phyloP scores from a whole-genome alignment of 768 basidiomycete species.

The Rhodosporidiobolus odoratus region DNA sequence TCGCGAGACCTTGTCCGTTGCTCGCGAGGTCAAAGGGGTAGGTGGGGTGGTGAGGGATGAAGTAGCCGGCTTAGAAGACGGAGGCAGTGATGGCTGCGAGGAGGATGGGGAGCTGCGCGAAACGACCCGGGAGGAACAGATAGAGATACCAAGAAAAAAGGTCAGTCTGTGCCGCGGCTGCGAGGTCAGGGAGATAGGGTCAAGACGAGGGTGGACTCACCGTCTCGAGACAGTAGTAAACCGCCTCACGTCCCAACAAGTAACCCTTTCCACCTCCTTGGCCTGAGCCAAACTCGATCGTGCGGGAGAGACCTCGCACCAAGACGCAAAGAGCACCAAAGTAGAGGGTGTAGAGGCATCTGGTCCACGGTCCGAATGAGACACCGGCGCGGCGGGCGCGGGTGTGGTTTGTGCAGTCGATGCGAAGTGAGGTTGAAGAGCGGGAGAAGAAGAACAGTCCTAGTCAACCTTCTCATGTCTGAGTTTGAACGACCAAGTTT shows the following conservation, averaged over 20 bases:
- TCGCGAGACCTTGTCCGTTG: too few relatives aligned
- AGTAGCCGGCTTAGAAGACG: constrained; percentile 14
- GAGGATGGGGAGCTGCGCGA: constrained; percentile 24
- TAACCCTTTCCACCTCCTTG: constrained; percentile 10
- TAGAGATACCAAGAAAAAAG: too few relatives aligned
- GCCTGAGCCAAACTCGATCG: constrained; percentile 30
- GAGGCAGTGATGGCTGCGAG: constrained; percentile 26
- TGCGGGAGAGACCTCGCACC: constrained; percentile 30
- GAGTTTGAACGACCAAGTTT: too few relatives aligned
- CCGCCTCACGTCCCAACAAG: constrained; percentile 24
- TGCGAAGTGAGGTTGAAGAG: too few relatives aligned
- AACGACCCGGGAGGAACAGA: not conserved
- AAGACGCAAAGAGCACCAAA: constrained; percentile 16
- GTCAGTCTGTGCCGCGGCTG: not conserved
- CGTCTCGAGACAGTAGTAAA: constrained; percentile 22
- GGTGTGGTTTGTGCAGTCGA: constrained; percentile 14
- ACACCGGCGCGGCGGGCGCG: constrained; percentile 17
- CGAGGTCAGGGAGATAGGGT: not conserved
- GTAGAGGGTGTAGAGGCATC: constrained; percentile 34
- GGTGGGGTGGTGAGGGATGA: constrained; percentile 21
- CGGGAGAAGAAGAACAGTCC: too few relatives aligned
- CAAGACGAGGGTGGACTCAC: not conserved
- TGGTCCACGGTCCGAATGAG: constrained; percentile 17
- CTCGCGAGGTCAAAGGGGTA: too few relatives aligned
- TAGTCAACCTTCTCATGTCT: too few relatives aligned